Evolutionary conservation across 495 filamentous ascomycete genomes (phyloP).

Genomic region (Penicillium mononematosum): DNA sequence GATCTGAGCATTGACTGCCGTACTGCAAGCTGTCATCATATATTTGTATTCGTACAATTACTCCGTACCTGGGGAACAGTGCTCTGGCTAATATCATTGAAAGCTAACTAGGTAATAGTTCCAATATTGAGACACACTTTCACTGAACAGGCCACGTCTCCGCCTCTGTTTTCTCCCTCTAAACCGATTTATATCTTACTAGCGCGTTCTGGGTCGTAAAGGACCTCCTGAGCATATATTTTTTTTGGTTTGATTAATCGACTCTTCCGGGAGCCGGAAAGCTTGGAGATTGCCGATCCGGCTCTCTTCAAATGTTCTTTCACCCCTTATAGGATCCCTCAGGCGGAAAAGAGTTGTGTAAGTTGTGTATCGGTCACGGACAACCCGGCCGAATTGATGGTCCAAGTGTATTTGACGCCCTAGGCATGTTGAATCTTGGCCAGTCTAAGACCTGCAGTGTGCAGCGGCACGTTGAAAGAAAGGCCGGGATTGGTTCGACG

Average conservation of each 20-base stretch:
- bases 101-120: background rate
- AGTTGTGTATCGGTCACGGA: background rate
- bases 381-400: constrained; percentile 1
- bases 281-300: constrained; percentile 18
- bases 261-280: background rate
- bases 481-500: background rate
- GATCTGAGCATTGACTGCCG: background rate
- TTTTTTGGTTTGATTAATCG: background rate
- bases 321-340: constrained; percentile 20
- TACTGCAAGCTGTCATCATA: constrained; percentile 1
- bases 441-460: constrained; percentile 1
- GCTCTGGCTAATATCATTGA: background rate
- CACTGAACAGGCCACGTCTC: constrained; percentile 15
- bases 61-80: background rate
- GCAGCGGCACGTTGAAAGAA: background rate
- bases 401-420: background rate
- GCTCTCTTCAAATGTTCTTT: constrained; percentile 1
- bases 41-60: background rate
- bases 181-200: constrained; percentile 9
- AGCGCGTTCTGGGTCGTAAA: constrained; percentile 3
- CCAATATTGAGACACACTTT: background rate
- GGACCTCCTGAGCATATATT: constrained; percentile 2
- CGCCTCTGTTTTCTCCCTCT: constrained; percentile 6
- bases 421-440: background rate
- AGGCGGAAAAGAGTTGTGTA: constrained; percentile 6